phyloP scores from a whole-genome alignment of 768 basidiomycete genomes.

The Phylloporus sp. region DNA sequence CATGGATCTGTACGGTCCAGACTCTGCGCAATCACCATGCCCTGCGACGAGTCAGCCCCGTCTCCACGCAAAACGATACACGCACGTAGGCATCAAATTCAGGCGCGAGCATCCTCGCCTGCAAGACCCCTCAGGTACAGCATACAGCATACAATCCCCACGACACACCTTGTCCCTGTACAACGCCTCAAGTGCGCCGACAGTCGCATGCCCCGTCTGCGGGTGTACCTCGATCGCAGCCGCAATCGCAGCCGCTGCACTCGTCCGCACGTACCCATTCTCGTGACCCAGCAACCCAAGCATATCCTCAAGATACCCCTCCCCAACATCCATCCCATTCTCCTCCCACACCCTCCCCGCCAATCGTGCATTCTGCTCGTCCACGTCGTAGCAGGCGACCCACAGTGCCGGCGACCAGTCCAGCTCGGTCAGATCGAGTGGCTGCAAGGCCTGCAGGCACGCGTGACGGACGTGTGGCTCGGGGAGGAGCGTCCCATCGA shows the following conservation, averaged over 20 bases:
- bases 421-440: slow-evolving; percentile 89
- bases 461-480: slow-evolving; percentile 86
- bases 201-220: slow-evolving; percentile 41
- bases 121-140: background rate
- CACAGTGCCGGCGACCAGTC: slow-evolving; percentile 90
- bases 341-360: slow-evolving; percentile 90
- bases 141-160: too few species aligned
- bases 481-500: slow-evolving; percentile 73
- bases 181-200: slow-evolving; percentile 55
- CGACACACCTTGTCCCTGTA: slow-evolving; percentile 89
- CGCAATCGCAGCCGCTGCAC: slow-evolving; percentile 66
- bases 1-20: slow-evolving; percentile 89
- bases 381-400: slow-evolving; percentile 84
- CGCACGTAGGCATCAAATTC: slow-evolving; percentile 91
- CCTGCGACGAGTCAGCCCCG: slow-evolving; percentile 40
- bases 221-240: slow-evolving; percentile 75
- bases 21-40: slow-evolving; percentile 87
- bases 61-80: slow-evolving; percentile 2
- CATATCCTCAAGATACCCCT: slow-evolving; percentile 51
- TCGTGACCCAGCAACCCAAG: slow-evolving; percentile 73
- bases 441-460: slow-evolving; percentile 86
- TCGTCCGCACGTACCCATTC: slow-evolving; percentile 72
- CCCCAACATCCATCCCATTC: slow-evolving; percentile 85
- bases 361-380: slow-evolving; percentile 81
- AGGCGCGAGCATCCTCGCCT: slow-evolving; percentile 84